Percentiles rank a stretch among this genome's conserved stretches.
Conservation (phyloP, 1,139 yeast genomes). For the Blastobotrys proliferans region DNA sequence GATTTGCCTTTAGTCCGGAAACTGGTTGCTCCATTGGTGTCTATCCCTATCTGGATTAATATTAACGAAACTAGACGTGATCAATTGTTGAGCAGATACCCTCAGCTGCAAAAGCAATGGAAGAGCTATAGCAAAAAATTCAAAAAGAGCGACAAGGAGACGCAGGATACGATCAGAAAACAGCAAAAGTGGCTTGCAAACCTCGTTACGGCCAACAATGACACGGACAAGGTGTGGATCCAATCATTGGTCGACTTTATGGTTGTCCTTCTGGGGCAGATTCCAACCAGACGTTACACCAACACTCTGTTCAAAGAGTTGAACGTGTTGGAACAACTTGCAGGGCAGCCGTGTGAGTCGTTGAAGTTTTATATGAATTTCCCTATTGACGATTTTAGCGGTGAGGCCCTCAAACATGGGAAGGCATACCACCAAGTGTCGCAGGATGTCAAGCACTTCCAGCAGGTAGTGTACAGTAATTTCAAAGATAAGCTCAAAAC, state of each 20-base stretch:
- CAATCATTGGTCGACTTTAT: conserved; percentile 30
- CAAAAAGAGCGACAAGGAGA: conserved; percentile 19
- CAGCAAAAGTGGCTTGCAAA: conserved; percentile 18
- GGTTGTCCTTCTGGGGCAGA: conserved; percentile 37
- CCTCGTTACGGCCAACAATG: neutral
- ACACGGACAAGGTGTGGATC: conserved; percentile 4
- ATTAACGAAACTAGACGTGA: conserved; percentile 26
- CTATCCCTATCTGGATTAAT: conserved; percentile 39
- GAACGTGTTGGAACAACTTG: conserved; percentile 11
- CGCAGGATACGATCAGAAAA: conserved; percentile 11
- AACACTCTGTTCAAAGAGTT: conserved; percentile 35
- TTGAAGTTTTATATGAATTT: conserved; percentile 34
- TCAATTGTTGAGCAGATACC: conserved; percentile 18
- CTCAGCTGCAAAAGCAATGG: conserved; percentile 30
- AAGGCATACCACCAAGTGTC: conserved; percentile 21
- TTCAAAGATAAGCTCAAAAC: conserved; percentile 27
- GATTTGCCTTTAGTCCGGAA: conserved; percentile 27
- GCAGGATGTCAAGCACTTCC: conserved; percentile 23
- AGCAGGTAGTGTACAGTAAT: conserved; percentile 15
- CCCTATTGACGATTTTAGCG: conserved; percentile 45
- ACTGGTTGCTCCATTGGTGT: conserved; percentile 37
- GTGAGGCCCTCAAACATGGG: conserved; percentile 29
- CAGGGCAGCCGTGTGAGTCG: no score
- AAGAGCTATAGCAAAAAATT: conserved; percentile 23
- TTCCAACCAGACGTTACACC: conserved; percentile 42